Percentiles rank a stretch among this genome's conserved stretches.
phyloP scores from a whole-genome alignment of 2,329 filamentous ascomycete species.

The Exophiala phaeomuriformis region DNA sequence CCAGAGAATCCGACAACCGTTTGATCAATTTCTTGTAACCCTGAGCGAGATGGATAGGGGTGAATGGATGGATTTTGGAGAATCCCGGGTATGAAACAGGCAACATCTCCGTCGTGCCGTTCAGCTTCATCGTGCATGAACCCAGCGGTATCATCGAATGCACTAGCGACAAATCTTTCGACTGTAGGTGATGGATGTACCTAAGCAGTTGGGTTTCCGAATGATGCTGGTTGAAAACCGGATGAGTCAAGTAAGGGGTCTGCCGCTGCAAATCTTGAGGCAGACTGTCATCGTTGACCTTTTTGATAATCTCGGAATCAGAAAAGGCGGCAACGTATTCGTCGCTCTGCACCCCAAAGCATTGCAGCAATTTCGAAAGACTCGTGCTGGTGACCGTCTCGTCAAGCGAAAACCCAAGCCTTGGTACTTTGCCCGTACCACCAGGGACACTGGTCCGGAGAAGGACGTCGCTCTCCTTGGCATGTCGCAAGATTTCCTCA shows the following conservation, averaged over 20 bases:
- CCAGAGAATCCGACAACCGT: conserved; percentile 67
- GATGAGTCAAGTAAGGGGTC: conserved; percentile 73
- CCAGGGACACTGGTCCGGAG: conserved; percentile 50
- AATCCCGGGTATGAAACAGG: conserved; percentile 72
- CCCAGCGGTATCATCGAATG: conserved; percentile 98
- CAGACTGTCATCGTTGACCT: conserved; percentile 33
- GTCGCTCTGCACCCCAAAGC: conserved; percentile 30
- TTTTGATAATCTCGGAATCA: conserved; percentile 33
- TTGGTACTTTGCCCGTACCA: conserved; percentile 23
- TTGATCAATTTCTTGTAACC: conserved; percentile 66
- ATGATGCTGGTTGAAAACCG: conserved; percentile 90
- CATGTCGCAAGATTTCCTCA: conserved; percentile 46
- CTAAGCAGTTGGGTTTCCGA: conserved; percentile 90
- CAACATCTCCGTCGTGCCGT: conserved; percentile 87
- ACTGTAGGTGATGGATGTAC: conserved; percentile 88
- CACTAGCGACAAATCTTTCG: conserved; percentile 85
- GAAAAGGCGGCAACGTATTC: conserved; percentile 10
- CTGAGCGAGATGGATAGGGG: conserved; percentile 54
- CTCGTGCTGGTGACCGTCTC: conserved; percentile 48
- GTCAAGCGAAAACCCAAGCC: conserved; percentile 69
- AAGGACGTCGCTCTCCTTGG: conserved; percentile 37
- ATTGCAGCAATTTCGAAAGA: conserved; percentile 29
- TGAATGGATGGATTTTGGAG: conserved; percentile 73
- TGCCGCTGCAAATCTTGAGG: conserved; percentile 55
- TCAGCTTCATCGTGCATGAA: conserved; percentile 98